Conservation (phyloP, 768 basidiomycete species). For the Hericium alpestre region DNA sequence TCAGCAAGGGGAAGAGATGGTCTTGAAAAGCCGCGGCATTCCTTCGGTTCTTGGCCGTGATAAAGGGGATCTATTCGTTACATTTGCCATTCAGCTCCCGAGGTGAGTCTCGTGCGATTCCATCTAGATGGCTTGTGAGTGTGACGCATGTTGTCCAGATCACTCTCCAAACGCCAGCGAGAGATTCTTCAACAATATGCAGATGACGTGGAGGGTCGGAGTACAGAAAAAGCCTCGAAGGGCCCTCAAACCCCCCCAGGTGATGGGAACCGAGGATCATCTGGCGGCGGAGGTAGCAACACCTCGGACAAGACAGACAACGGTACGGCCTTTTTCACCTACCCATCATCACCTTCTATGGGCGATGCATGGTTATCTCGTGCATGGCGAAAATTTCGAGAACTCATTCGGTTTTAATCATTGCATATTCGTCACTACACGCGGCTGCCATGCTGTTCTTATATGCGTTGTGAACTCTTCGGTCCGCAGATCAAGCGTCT, state of each 20-base stretch:
- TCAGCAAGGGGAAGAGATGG: constrained; percentile 96
- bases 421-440: constrained; percentile 36
- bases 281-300: neutral
- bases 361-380: constrained; percentile 60
- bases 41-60: constrained; percentile 44
- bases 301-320: constrained; percentile 34
- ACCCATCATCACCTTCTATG: constrained; percentile 37
- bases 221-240: constrained; percentile 16
- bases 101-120: constrained; percentile 44
- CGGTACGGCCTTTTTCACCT: constrained; percentile 68
- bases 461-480: neutral
- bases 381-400: constrained; percentile 55
- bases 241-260: constrained; percentile 14
- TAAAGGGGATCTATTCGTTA: constrained; percentile 81
- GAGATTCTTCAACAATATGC: constrained; percentile 84
- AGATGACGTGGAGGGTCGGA: constrained; percentile 79
- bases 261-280: constrained; percentile 13
- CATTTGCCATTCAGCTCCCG: constrained; percentile 80
- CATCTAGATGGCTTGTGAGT: neutral
- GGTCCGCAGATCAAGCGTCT: constrained; percentile 4
- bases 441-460: neutral
- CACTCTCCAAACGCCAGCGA: constrained; percentile 73
- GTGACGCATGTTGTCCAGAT: constrained; percentile 33
- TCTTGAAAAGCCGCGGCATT: constrained; percentile 81
- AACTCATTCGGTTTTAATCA: constrained; percentile 62